Base-by-base conservation (phyloP, 2,329 filamentous ascomycete genomes). In the Ophiostoma sp. region DNA sequence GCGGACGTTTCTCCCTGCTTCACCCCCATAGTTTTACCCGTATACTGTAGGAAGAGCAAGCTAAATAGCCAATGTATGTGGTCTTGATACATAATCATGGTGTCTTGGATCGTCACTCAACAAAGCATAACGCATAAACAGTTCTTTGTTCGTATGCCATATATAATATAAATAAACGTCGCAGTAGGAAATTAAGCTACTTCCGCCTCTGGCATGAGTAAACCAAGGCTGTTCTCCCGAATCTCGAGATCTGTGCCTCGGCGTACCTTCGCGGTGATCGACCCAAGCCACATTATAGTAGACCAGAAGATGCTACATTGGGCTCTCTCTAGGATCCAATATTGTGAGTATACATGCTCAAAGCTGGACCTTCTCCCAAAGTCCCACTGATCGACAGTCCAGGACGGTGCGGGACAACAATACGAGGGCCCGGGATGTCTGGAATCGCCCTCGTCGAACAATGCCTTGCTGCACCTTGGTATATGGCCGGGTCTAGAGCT, bases 401-500 rank as follows among this genome's bases (percentile, higher is more conserved):
- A 55, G 18, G 6, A 27, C 18, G 7, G 8, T 45, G 4, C 2
- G 4, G 14, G 14, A 45, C 8, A 1, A 45, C 6, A 27, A 36
- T 27, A 9, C 18, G 27, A 9, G 49, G 18, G 8, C 7, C 49
- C 49, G 2, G 12, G 49, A 11, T 55, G 27, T 55, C 7, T 52
- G 3, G n/a, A 9, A 52, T 16, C 18, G n/a, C 47, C 16, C n/a
- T 55, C n/a, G 49, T 27, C 27, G 7, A 52, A 27, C 49, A 55
- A 55, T 27, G 49, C 27, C 49, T 55, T 27, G 49, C 27, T 9
- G n/a, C n/a, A 9, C 14, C 27, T 12, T 5, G 8, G 11, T 38
- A 5, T 40, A 60, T 60, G 11, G 55, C 55, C 55, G 9, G 55
- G 55, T 60, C 55, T 60, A 60, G 55, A 60, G 18, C 27, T 36